Base-by-base conservation (phyloP, 768 basidiomycete species). In the Phlebiopsis flavidoalba region DNA sequence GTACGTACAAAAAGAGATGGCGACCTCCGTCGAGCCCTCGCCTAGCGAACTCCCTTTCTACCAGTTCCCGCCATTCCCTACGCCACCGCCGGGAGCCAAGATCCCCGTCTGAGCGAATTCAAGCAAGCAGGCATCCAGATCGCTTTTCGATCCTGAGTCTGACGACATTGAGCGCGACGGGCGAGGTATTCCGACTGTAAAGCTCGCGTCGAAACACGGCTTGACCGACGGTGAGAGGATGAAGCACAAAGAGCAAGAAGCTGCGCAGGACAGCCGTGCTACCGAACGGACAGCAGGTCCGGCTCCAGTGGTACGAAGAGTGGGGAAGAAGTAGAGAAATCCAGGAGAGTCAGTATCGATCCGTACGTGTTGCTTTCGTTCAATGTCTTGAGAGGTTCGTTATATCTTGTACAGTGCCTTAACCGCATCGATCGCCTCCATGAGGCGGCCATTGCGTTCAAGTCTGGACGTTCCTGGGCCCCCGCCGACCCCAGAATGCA, bases 251-350 rank as follows among this genome's bases (percentile, higher is more conserved):
- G 66, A 83, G 80, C 69, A 75, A 69, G 60, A 75, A 72, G 54
- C 71, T 71, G 37, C 63, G 65, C 3, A 57, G 67, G 58, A 65
- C 50, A 8, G 47, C 48, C 5, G 65, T 65, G 19, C 66, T 37
- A 12, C 59, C 53, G 24, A 52, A 61, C 50, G 69, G 63, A 17
- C 66, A 68, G 1, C 60, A 61, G 50, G 71, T 70, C 35, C 72
- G 69, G 55, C 57, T 67, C 17, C 74, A 75, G 46, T 92, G 89
- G 89, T 88, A 80, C 75, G 83, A 89, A 61, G 74, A 82, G n/a
- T 92, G 90, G 90, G n/a, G 81, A 80, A 53, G 82, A 86, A 46
- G 76, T 74, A 3, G 88, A 91, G 69, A 71, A 76, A 52, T 71
- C 78, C 35, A 75, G 83, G 60, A 70, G 75, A 43, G 73, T 69